phyloP scores from a whole-genome alignment of 116 monocot species.

The Cymodocea nodosa region DNA sequence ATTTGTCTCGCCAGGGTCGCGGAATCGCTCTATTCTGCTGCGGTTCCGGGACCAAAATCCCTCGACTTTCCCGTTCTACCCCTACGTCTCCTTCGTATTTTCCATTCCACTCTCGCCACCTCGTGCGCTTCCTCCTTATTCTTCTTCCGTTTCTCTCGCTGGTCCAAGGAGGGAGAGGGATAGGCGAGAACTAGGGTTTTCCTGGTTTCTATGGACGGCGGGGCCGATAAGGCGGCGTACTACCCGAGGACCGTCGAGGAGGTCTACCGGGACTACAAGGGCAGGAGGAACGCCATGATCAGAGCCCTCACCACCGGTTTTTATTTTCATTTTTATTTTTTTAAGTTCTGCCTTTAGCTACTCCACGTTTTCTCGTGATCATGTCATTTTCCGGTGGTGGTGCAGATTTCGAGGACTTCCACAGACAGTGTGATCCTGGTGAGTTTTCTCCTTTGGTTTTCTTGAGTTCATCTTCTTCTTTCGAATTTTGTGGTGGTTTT shows the following conservation, averaged over 20 bases:
- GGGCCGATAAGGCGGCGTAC: conserved; percentile 2
- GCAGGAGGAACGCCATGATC: conserved; percentile 28
- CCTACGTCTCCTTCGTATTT: too few relatives aligned
- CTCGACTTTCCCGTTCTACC: too few relatives aligned
- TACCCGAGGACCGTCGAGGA: conserved; percentile 30
- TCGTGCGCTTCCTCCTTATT: background rate
- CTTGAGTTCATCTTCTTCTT: background rate
- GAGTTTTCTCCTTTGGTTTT: background rate
- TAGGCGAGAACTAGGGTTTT: background rate
- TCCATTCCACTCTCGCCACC: background rate
- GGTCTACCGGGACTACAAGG: conserved; percentile 29
- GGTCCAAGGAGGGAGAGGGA: background rate
- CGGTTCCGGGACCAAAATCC: too few relatives aligned
- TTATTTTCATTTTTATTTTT: background rate
- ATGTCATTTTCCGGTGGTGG: too few relatives aligned
- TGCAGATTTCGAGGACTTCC: conserved; percentile 26
- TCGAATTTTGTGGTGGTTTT: background rate
- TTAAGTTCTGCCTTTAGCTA: background rate
- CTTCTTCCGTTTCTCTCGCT: background rate
- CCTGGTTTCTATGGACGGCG: background rate
- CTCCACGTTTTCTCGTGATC: background rate
- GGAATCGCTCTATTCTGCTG: too few relatives aligned
- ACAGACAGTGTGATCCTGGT: conserved; percentile 28
- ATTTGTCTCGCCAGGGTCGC: too few relatives aligned
- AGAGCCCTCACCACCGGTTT: conserved; percentile 34